Base-by-base conservation (phyloP, 2,329 filamentous ascomycete species). In the Monosporascus sp. region DNA sequence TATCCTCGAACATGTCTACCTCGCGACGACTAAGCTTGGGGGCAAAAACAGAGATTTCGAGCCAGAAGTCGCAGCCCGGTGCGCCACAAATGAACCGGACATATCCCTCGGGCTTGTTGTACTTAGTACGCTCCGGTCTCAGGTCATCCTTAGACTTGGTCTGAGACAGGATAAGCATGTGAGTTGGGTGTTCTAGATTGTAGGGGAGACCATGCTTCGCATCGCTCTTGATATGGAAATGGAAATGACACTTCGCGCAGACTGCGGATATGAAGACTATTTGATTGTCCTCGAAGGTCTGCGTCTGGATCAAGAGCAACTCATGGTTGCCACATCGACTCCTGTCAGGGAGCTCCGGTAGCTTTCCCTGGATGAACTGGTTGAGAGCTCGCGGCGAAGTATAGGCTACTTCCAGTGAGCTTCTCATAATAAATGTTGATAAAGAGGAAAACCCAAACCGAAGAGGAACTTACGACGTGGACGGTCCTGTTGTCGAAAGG, bases 1-100 rank as follows among this genome's bases (percentile, higher is more conserved):
- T 66, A 56, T 83, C 79, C 5, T 65, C 65, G 15, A 85, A 65
- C 17, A 74, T 65, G 14, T 68, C 57, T 2, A 79, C 67, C 70
- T 74, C 77, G 51, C 66, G 65, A 3, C 61, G 60, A 11, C 65
- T 61, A 57, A 85, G 70, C 2, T 77, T 77, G 11, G 79, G 79
- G 14, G 57, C 57, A 37, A 62, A 53, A 50, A 71, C 62, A 7
- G 75, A 77, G 7, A 83, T 70, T 51, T 81, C 76, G 18, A 83
- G 63, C 2, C 63, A 70, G 38, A 82, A 65, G n/a, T 56, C 50
- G 52, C 67, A 69, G 8, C 57, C 46, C 17, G 61, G 53, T 14
- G 47, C 57, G 1, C 56, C 58, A 56, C 67, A 69, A 3, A 66
- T 60, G 31, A 62, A 65, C 41, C 56, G 50, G 24, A 57, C 56